These are phyloP conservation scores for Microbotryum intermedium DNA, from an alignment of 1,284 basidiomycete genomes.

Conservation along the genomic window DNA sequence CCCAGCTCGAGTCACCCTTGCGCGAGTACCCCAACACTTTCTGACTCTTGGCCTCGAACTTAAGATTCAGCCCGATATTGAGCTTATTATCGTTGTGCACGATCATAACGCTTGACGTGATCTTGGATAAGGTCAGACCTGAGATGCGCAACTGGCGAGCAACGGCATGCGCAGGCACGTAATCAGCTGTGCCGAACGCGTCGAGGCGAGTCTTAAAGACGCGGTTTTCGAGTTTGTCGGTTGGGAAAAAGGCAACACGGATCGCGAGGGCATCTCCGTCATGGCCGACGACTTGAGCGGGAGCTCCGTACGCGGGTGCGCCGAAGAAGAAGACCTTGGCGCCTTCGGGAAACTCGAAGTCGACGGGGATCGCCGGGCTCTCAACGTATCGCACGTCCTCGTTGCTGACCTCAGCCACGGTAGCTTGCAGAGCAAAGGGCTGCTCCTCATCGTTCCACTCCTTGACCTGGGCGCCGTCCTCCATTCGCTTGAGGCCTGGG, in stretches of 20 bases:
- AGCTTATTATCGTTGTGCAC: constrained; percentile 66
- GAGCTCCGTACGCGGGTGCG: constrained; percentile 84
- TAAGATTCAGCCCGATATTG: constrained; percentile 88
- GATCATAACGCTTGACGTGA: constrained; percentile 89
- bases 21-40: constrained; percentile 92
- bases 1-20: constrained; percentile 79
- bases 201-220: constrained; percentile 62
- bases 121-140: constrained; percentile 68
- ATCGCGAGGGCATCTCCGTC: constrained; percentile 61
- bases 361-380: constrained; percentile 64
- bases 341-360: constrained; percentile 81
- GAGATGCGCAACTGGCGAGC: constrained; percentile 62
- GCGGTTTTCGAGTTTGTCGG: constrained; percentile 67
- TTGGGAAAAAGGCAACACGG: constrained; percentile 74
- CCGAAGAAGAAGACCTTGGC: constrained; percentile 94
- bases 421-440: constrained; percentile 78
- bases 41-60: constrained; percentile 91
- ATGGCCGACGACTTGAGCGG: constrained; percentile 74
- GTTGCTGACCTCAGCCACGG: constrained; percentile 63
- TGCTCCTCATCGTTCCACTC: constrained; percentile 88
- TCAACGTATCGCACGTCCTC: constrained; percentile 87
- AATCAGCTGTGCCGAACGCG: constrained; percentile 51
- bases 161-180: constrained; percentile 66
- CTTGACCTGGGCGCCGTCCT: constrained; percentile 84
- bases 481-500: constrained; percentile 73